Base-by-base conservation (phyloP, 2,329 filamentous ascomycete species). In the Fonsecaea pedrosoi region DNA sequence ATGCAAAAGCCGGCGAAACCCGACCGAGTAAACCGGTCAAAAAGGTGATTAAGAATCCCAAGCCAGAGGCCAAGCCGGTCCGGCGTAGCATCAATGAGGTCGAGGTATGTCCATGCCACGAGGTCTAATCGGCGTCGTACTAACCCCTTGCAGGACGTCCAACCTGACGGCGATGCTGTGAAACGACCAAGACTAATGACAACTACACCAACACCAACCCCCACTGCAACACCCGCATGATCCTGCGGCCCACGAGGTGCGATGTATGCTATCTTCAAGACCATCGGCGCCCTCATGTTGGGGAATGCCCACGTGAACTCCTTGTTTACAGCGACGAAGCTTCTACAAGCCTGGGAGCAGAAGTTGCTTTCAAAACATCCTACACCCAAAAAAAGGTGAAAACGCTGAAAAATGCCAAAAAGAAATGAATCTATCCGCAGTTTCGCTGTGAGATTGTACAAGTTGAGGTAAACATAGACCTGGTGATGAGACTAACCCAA, bases 1-100 rank as follows among this genome's bases (percentile, higher is more conserved):
- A 76, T 54, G 61, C 64, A 10, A 75, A 89, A 56, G 82, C 89
- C 30, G 92, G 92, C 74, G 95, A 99, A 78, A 82, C 82, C 58
- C 90, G 87, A 74, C 91, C 91, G 4, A 75, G 78, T 13, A 86
- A 83, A 66, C 83, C 84, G 15, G 81, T 83, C 78, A 89, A 86
- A 77, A 83, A 85, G 76, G 55, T 62, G 13, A 58, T 64, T 30
- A 71, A 71, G 63, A 37, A 54, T 45, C 10, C 54, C 42, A 66
- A 67, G 30, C 25, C 58, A 18, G 68, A 67, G 40, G 12, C 63
- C 9, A 66, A 66, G n/a, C 59, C 63, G 25, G 67, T 62, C 3
- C 34, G 60, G 38, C 62, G 67, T 34, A 70, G 65, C 45, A 71
- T 68, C 60, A 67, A 48, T 45, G 64, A 68, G n/a, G 66, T 71